Evolutionary conservation across 805 yeast genomes (phyloP).

Genomic region (Cyberlindnera amylophila): DNA sequence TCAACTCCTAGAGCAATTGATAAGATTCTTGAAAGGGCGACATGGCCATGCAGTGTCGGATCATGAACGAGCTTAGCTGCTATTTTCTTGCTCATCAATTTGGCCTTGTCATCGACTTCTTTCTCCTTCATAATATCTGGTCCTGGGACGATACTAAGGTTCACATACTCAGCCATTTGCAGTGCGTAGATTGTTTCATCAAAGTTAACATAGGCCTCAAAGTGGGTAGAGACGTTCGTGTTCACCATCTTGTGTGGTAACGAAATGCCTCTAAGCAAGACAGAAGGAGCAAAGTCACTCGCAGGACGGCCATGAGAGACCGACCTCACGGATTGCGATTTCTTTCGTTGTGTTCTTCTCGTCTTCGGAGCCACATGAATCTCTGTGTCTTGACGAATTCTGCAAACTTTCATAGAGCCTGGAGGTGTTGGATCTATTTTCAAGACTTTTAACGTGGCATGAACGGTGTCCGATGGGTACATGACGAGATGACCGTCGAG

Average conservation of each 20-base stretch:
- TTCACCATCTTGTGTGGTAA: constrained; percentile 46
- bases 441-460: constrained; percentile 55
- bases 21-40: constrained; percentile 50
- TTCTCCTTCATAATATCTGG: constrained; percentile 35
- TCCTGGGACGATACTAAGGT: constrained; percentile 50
- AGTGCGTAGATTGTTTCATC: constrained; percentile 35
- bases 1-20: constrained; percentile 55
- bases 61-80: constrained; percentile 48
- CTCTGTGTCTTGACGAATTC: constrained; percentile 60
- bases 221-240: constrained; percentile 22
- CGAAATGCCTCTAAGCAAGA: constrained; percentile 50
- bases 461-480: constrained; percentile 59
- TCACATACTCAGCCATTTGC: constrained; percentile 40
- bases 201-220: constrained; percentile 44
- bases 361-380: constrained; percentile 73
- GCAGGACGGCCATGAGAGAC: constrained; percentile 24
- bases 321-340: constrained; percentile 22
- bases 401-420: constrained; percentile 36
- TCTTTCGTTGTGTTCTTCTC: constrained; percentile 29
- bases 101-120: constrained; percentile 10
- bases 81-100: constrained; percentile 25
- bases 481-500: constrained; percentile 58
- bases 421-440: constrained; percentile 39
- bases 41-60: constrained; percentile 34
- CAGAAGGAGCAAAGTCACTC: constrained; percentile 29